Evolutionary conservation across 768 basidiomycete species (phyloP), one percentile per base, ranked within the genome.

Genomic region (Piloderma croceum): DNA sequence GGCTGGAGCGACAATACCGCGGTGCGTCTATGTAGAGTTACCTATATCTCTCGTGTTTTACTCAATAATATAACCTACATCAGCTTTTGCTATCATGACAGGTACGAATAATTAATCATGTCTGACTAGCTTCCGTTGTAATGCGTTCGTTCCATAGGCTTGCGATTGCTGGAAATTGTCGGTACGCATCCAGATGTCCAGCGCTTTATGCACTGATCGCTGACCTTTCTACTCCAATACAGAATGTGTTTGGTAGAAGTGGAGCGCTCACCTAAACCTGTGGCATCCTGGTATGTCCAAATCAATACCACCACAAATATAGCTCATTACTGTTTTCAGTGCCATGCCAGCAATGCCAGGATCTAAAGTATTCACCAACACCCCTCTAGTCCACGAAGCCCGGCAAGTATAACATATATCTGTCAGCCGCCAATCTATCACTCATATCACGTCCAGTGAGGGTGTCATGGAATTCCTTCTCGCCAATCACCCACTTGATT

Each of bases 241-340:
- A 90, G 93, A 52, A 99, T 99, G 96, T 99, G 96, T 65, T 69
- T 99, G 36, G 96, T 99, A 27, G 96, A 99, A 66, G 94, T 99
- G 38, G 90, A 91, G 61, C 76, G 90, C 45, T 90, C 91, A 43
- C 91, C 90, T 34, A 94, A 94, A 68, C 92, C 91, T 17, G 82
- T 94, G 24, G 90, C 92, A 41, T 93, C 93, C 38, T 93, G 92
- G 88, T 88, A 52, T 45, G 71, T 54, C 22, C 0, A 10, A 6
- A 39, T 24, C 34, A 24, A 15, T 33, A 29, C 18, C 45, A 40
- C 21, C 24, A 23, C 12, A 29, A 21, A 11, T 42, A 27, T n/a
- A 5, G 6, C 17, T 10, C 6, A 21, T 38, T 44, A 36, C 25
- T 18, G 32, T 29, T 38, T 48, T 33, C 46, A 90, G 87, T 61